phyloP scores from a whole-genome alignment of 106 monocot genomes.

The Dioscorea alata region DNA sequence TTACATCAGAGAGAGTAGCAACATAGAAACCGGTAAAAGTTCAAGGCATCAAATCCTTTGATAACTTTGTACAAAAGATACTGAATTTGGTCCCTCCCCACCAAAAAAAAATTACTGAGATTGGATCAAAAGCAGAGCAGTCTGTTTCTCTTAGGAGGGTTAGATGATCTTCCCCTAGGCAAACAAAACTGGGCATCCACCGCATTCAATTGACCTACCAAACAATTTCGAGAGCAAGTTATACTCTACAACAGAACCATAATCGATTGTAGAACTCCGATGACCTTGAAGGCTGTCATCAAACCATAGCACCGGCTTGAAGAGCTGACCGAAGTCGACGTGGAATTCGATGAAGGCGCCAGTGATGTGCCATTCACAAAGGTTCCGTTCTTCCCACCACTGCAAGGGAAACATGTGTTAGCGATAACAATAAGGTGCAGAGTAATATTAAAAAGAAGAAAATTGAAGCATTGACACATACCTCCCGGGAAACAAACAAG shows the following conservation, averaged over 20 bases:
- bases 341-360: constrained; percentile 68
- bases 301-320: not conserved
- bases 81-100: no score
- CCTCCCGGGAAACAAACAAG: constrained; percentile 29
- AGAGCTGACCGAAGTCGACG: constrained; percentile 6
- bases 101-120: no score
- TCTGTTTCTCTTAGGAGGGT: no score
- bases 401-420: constrained; percentile 28
- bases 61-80: no score
- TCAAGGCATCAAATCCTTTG: no score
- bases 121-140: no score
- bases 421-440: not conserved
- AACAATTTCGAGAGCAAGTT: not conserved
- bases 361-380: constrained; percentile 60
- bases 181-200: not conserved
- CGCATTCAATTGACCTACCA: not conserved
- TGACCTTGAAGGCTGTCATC: constrained; percentile 8
- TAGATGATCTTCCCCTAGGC: not conserved
- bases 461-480: not conserved
- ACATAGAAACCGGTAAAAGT: no score
- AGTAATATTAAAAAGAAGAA: not conserved
- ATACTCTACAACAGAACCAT: constrained; percentile 30
- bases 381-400: constrained; percentile 81
- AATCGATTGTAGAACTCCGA: constrained; percentile 22
- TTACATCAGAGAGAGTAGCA: no score